Evolutionary conservation across 345 rosid species (phyloP), one percentile per base, ranked within the genome.

Genomic region (Heritiera fomes): DNA sequence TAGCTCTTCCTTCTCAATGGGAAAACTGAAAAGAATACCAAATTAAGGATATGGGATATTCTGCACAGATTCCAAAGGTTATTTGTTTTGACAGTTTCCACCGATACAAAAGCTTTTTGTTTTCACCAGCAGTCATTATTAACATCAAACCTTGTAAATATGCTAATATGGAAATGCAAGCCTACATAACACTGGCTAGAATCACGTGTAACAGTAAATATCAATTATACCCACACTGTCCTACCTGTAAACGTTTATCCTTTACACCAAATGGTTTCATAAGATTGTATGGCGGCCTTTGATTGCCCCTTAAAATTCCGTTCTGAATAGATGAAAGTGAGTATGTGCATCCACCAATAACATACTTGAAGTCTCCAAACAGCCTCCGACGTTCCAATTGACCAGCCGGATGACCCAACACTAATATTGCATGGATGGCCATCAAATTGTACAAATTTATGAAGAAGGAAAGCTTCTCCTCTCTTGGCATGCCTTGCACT

Each of bases 391-490:
- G 79, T 64, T 95, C 98, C 67, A 91, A 73, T 73, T 93, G 83
- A 71, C 98, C 95, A 71, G 67, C n/a, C 12, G 97, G 98, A 84
- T 88, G 86, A 50, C 98, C 95, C 82, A 83, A 88, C 72, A 88
- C 88, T 56, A 93, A 80, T 88, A 90, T 90, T 58, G 92, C 92
- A 84, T 93, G 98, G 77, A 94, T 87, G 55, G 91, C 90, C 97
- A 93, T 91, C 97, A 91, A 89, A 84, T 93, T 93, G 80, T 91
- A 89, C 79, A 94, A 91, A 83, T 94, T 94, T 79, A 94, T 28
- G 55, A 94, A 94, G 85, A 94, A 94, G 5, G 98, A 87, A 18
- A 94, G 90, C 83, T 83, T 91, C 84, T 90, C 95, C 75, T 94
- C 98, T 87, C 94, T 88, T 14, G 87, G 70, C 82, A 90, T 85